A percentile compares a stretch with the other conserved stretches of the same genome.
These are phyloP conservation scores for Glutinoglossum americanum DNA, from an alignment of 495 filamentous ascomycete genomes.

Conservation along the genomic window DNA sequence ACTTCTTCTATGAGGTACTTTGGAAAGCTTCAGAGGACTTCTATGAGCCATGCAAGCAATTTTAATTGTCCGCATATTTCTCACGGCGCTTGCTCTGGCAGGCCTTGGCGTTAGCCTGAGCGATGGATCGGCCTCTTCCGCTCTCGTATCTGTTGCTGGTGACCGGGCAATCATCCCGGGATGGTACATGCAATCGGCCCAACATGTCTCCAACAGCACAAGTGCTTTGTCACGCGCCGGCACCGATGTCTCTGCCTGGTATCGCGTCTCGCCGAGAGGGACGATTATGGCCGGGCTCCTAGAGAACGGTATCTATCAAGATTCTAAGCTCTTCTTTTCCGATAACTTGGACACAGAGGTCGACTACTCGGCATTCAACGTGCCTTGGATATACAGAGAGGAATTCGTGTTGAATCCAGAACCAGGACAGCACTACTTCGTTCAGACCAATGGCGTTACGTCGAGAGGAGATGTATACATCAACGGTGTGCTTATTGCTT, in stretches of 20 bases:
- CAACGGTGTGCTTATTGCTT: conserved; percentile 32
- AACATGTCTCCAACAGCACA: conserved; percentile 18
- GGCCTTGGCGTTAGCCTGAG: no score
- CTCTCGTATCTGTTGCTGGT: conserved; percentile 17
- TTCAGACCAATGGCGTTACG: conserved; percentile 36
- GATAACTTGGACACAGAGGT: conserved; percentile 24
- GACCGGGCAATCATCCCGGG: conserved; percentile 25
- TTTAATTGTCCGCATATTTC: no score
- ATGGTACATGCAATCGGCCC: conserved; percentile 34
- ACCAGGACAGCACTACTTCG: conserved; percentile 24
- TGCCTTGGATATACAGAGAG: conserved; percentile 40
- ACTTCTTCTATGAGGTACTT: no score
- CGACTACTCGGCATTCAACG: conserved; percentile 24
- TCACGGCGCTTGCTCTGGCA: no score
- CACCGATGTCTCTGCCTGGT: conserved; percentile 30
- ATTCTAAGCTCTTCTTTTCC: conserved; percentile 34
- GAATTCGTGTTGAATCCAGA: conserved; percentile 25
- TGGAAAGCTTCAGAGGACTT: no score
- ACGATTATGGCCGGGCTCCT: conserved; percentile 39
- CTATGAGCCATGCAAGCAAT: no score
- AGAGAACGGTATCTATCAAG: conserved; percentile 29
- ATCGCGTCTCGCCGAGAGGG: conserved; percentile 25
- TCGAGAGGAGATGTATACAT: conserved; percentile 39
- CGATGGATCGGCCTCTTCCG: no score
- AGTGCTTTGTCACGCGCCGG: conserved; percentile 23